Evolutionary conservation across 345 rosid genomes (phyloP), one percentile per base, ranked within the genome.

Genomic region (Dipteronia dyeriana): DNA sequence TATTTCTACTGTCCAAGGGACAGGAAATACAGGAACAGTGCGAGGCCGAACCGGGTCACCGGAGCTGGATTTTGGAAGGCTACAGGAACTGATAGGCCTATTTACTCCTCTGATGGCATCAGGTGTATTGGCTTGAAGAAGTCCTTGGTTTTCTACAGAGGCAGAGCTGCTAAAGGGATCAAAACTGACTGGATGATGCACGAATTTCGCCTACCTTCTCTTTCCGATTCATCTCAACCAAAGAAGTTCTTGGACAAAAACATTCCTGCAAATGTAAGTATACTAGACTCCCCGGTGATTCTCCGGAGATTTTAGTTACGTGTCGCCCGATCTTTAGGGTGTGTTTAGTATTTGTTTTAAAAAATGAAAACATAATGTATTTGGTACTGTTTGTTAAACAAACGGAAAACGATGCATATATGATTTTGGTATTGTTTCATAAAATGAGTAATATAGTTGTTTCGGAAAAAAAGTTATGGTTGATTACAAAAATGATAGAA

Each of bases 111-210:
- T 12, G 94, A 92, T 39, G 89, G 92, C 7, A 80, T 82, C 43
- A 86, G 82, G 75, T 95, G 98, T 87, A 92, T 95, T 8, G 98
- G 99, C 43, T 59, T 95, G 78, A 95, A 95, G 89, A 95, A 95
- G 64, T 95, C 99, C 4, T 87, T 95, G 3, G 99, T 95, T 45
- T 93, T 95, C 85, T 95, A 95, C 67, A 85, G 95, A 77, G 99
- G 99, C 16, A 77, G 97, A 86, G 99, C 98, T 7, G 97, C 97
- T 43, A 93, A 86, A 85, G 99, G 99, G 79, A 73, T 88, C 26
- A 95, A 95, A 83, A 95, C 98, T 3, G 99, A 95, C 74, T 95
- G 98, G 99, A 95, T 95, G 99, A 95, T 95, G 99, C 99, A 95
- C n/a, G 99, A 95, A 70, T 95, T 93, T 71, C 93, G 97, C 14